Base-by-base conservation (phyloP, 768 basidiomycete species). In the Boletus rubroflammeus region DNA sequence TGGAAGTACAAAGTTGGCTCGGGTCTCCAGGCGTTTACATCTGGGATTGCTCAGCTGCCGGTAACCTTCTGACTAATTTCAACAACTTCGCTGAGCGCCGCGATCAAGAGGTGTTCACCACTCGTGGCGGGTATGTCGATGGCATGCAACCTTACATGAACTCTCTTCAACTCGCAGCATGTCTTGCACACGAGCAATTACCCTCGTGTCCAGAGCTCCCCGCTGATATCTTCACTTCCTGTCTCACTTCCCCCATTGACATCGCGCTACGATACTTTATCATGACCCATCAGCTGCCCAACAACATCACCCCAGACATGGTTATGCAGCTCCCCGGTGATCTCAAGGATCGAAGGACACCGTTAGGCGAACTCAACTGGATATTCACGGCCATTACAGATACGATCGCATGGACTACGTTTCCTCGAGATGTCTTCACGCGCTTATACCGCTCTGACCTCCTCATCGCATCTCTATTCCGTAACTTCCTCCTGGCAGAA, bases 31-130 rank as follows among this genome's bases (percentile, higher is more conserved):
- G 90, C 29, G 92, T 98, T 28, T 98, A 95, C 69, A 92, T 99
- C 50, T 99, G 97, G 97, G 97, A 99, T 67, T 98, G 95, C 69
- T 95, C 93, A 2, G 91, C 92, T n/a, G 96, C 97, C 2, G 97
- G 97, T 1, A 84, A 98, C 71, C 84, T 98, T 40, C 75, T 98
- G 29, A 80, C 82, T 50, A 98, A 97, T 72, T 97, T 96, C 72
- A 90, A 89, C 67, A 76, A 73, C 43, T 86, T 88, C 59, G 90
- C 90, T 3, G 81, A 88, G 60, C 78, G 83, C 32, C 82, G 88
- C 17, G 88, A 93, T 61, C 79, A 83, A 29, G 88, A 92, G 50
- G 73, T 80, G 19, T 78, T 77, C 48, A 72, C 78, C 58, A 70
- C 70, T 56, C 81, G 84, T 49, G 84, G 82, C 1, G 84, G 85